Evolutionary conservation across 208 protist genomes (phyloP), one percentile per base, ranked within the genome.

Genomic region (Acanthamoeba triangularis): DNA sequence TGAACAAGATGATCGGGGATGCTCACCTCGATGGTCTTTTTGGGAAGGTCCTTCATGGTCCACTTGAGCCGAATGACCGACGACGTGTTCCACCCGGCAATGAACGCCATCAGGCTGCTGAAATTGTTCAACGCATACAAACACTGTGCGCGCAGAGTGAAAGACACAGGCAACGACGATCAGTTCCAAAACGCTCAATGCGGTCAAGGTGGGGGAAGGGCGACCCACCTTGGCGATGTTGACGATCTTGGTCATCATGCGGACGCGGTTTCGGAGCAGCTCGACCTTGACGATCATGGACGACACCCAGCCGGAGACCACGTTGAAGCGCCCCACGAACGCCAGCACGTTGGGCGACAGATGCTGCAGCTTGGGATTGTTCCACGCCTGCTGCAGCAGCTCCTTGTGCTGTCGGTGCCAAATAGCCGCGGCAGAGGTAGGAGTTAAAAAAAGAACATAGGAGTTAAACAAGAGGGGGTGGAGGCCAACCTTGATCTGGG

Each of bases 111-210:
- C 30, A 93, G 37, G 30, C 61, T 80, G 88, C 65, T 80, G 41
- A 93, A 93, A 61, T 93, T 93, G 63, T 93, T 93, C 67, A 93
- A 59, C n/a, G 25, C 49, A 25, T 93, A 35, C 63, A 93, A 30
- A 28, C 28, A 78, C 88, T 93, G 54, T 63, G 63, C 23, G 63
- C 63, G 28, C 63, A 8, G 33, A 30, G 49, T 35, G 49, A 30
- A n/a, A 35, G 44, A n/a, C 1, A 28, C 35, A 30, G 13, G 2
- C 74, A 23, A 84, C 1, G 35, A 44, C 37, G 18, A 14, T 18
- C 16, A 84, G 44, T 30, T n/a, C 44, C 6, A 7, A 30, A 33
- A 13, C 23, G 25, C 54, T 13, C 18, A n/a, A 30, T 13, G 33
- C 0, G 23, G 61, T 0, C n/a, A n/a, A 6, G 13, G 18, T 1